Evolutionary conservation across 1,139 yeast genomes (phyloP).

Genomic region (Taphrina betulina): DNA sequence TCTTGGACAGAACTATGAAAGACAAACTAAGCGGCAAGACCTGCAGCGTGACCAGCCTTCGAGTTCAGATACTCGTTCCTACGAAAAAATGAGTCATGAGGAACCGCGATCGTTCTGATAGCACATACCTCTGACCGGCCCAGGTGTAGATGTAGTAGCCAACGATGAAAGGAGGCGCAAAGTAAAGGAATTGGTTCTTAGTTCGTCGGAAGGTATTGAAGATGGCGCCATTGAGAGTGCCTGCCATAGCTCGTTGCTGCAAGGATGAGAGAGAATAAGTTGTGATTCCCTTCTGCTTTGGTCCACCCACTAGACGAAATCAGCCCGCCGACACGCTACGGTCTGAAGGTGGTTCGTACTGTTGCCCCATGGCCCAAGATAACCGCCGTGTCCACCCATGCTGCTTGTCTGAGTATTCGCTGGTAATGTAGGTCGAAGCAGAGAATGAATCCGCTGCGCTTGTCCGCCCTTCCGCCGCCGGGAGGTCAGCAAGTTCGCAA

Average conservation of each 20-base stretch:
- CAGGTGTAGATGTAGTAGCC: conserved; percentile 85
- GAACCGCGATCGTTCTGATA: neutral
- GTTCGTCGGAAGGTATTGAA: conserved; percentile 96
- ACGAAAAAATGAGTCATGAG: neutral
- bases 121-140: conserved; percentile 58
- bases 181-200: conserved; percentile 76
- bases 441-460: no score
- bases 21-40: conserved; percentile 3
- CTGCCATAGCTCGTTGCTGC: conserved; percentile 90
- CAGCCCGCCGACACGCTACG: neutral
- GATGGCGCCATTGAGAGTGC: conserved; percentile 77
- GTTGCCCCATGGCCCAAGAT: conserved; percentile 98
- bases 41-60: conserved; percentile 34
- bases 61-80: conserved; percentile 34
- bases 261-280: conserved; percentile 88
- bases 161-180: conserved; percentile 72
- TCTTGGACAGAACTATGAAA: no score
- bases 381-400: conserved; percentile 43
- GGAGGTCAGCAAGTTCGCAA: no score
- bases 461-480: no score
- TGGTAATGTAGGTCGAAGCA: no score
- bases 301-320: conserved; percentile 56
- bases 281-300: conserved; percentile 79
- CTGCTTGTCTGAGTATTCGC: no score
- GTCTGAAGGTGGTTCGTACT: conserved; percentile 34